Evolutionary conservation across 2,329 filamentous ascomycete genomes (phyloP).

Genomic region (Sporothrix dimorphospora): DNA sequence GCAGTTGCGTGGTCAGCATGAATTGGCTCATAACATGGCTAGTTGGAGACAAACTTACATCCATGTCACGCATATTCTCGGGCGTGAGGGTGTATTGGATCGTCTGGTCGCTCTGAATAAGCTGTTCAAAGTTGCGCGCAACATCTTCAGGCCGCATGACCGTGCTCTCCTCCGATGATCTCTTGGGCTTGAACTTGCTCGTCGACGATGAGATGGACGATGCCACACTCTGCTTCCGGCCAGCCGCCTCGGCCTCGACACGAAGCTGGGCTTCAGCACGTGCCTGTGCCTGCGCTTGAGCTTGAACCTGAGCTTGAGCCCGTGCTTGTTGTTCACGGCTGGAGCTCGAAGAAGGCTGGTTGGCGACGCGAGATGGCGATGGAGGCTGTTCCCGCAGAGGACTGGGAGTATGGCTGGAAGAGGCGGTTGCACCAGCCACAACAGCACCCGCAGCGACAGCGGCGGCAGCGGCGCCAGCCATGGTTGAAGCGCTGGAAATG

Average conservation of each 20-base stretch:
- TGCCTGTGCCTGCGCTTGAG: constrained; percentile 12
- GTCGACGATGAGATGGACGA: constrained; percentile 56
- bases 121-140: constrained; percentile 72
- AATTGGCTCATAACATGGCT: background rate
- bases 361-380: constrained; percentile 8
- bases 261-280: constrained; percentile 24
- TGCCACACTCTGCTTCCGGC: constrained; percentile 49
- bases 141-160: constrained; percentile 58
- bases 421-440: constrained; percentile 37
- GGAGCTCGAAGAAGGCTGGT: constrained; percentile 8
- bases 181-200: constrained; percentile 56
- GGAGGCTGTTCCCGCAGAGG: constrained; percentile 21
- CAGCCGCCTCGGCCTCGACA: constrained; percentile 12
- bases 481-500: background rate
- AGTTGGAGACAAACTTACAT: constrained; percentile 55
- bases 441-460: constrained; percentile 24
- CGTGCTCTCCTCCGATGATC: constrained; percentile 62
- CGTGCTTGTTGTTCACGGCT: constrained; percentile 18
- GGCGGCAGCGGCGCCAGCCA: constrained; percentile 39
- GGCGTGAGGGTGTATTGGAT: constrained; percentile 83
- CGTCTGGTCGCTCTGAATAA: constrained; percentile 81
- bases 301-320: constrained; percentile 35
- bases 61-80: constrained; percentile 75
- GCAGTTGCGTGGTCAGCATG: constrained; percentile 5
- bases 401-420: background rate